Evolutionary conservation across 352 stramenopile genomes (phyloP), one percentile per base, ranked within the genome.

Genomic region (Ophiocytium majus): DNA sequence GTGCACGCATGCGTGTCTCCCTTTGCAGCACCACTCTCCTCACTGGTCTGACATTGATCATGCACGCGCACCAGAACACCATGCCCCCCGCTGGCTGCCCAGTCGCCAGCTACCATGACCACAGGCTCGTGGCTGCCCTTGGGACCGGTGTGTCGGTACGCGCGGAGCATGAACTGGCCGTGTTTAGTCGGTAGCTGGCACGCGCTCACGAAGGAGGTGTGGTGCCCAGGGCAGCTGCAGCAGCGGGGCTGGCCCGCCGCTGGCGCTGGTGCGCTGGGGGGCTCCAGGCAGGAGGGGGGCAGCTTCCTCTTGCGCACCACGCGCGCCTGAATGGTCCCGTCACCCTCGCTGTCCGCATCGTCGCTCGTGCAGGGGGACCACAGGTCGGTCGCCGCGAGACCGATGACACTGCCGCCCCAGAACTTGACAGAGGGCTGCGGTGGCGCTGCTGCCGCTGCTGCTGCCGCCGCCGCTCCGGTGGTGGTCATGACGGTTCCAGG

Each of bases 21-120:
- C n/a, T 23, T 19, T 66, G 17, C 17, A 66, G 57, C n/a, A n/a
- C n/a, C n/a, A n/a, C n/a, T n/a, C n/a, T n/a, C n/a, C n/a, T 99
- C 97, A 50, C 94, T 98, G 57, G 97, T 99, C 86, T 99, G 95
- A 91, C 97, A 99, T 90, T 99, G 97, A 92, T 99, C 97, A 90
- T 99, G 97, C 64, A 99, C 96, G 57, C 97, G 96, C 63, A 99
- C 84, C 14, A 82, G 80, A 0, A 90, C 36, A n/a, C 79, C 37
- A 17, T 87, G 75, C 17, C 63, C 63, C 32, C 32, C 35, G 43
- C 82, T n/a, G n/a, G n/a, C n/a, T n/a, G 79, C 80, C 5, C 82
- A 49, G 63, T 89, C 63, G 19, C 85, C 85, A 32, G 85, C 85
- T 1, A 85, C 28, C 86, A 90, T 88, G 19, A 89, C 86, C 10